phyloP scores from a whole-genome alignment of 169 alveolate species.

The Plasmodium fragile region DNA sequence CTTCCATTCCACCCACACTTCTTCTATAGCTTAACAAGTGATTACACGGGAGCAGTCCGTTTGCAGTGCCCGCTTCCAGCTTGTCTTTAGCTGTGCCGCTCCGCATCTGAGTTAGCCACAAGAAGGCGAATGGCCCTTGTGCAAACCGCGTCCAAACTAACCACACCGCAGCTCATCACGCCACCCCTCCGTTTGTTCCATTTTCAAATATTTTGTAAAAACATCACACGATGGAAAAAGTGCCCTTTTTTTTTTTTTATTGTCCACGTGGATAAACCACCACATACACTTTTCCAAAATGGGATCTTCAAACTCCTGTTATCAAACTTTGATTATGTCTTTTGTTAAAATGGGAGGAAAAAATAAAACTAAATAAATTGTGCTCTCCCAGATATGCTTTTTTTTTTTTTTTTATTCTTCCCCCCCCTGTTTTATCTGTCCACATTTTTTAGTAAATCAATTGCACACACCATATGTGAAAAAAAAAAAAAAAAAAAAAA shows the following conservation, averaged over 20 bases:
- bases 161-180: not conserved
- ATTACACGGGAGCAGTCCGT: conserved; percentile 2
- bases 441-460: conserved; percentile 24
- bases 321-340: conserved; percentile 8
- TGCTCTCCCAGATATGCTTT: conserved; percentile 9
- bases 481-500: not conserved
- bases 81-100: conserved; percentile 4
- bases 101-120: not conserved
- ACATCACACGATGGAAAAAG: not conserved
- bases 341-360: not conserved
- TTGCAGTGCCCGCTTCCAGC: not conserved
- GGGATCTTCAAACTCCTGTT: conserved; percentile 1
- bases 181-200: conserved; percentile 16
- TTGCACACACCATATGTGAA: conserved; percentile 2
- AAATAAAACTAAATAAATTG: not conserved
- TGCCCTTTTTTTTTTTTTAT: conserved; percentile 10
- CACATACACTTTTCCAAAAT: conserved; percentile 10
- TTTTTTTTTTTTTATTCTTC: not conserved
- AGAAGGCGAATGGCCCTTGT: not conserved
- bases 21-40: conserved; percentile 31
- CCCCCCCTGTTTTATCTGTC: not conserved
- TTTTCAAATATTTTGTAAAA: conserved; percentile 27
- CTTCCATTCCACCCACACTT: conserved; percentile 8
- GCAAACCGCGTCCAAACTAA: not conserved
- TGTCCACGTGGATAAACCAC: not conserved